Conservation (phyloP, 768 basidiomycete genomes). For the Psilocybe subaeruginosa region DNA sequence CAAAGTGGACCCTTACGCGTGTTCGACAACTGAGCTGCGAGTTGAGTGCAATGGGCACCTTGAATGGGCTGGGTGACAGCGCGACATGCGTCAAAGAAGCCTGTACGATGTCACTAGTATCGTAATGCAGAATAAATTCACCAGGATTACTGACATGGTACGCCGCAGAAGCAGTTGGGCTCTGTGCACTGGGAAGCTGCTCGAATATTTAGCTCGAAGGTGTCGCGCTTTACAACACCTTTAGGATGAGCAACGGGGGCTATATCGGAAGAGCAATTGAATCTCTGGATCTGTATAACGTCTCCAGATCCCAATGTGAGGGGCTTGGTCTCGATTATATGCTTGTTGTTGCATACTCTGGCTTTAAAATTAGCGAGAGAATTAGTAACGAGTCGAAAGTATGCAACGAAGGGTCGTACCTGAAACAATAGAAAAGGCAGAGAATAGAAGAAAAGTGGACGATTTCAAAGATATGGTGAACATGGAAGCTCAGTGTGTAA, state of each 20-base stretch:
- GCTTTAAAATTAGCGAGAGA: not conserved
- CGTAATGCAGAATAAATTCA: too few relatives aligned
- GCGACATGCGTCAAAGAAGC: slow-evolving; percentile 8
- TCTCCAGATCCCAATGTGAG: slow-evolving; percentile 10
- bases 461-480: too few relatives aligned
- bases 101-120: not conserved
- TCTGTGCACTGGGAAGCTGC: slow-evolving; percentile 9
- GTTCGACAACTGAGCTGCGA: slow-evolving; percentile 8
- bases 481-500: too few relatives aligned
- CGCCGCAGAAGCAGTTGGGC: slow-evolving; percentile 12
- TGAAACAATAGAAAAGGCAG: too few relatives aligned
- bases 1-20: slow-evolving; percentile 3
- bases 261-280: slow-evolving; percentile 10
- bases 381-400: too few relatives aligned
- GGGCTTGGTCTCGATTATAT: slow-evolving; percentile 6
- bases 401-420: too few relatives aligned
- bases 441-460: too few relatives aligned
- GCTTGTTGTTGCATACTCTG: slow-evolving; percentile 13
- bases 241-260: not conserved
- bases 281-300: slow-evolving; percentile 9
- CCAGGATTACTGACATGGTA: slow-evolving; percentile 7
- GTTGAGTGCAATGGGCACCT: slow-evolving; percentile 6
- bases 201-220: not conserved
- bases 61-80: slow-evolving; percentile 10
- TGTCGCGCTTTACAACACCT: not conserved